phyloP scores from a whole-genome alignment of 148 eudicot genomes.

The Persicaria tinctoria region DNA sequence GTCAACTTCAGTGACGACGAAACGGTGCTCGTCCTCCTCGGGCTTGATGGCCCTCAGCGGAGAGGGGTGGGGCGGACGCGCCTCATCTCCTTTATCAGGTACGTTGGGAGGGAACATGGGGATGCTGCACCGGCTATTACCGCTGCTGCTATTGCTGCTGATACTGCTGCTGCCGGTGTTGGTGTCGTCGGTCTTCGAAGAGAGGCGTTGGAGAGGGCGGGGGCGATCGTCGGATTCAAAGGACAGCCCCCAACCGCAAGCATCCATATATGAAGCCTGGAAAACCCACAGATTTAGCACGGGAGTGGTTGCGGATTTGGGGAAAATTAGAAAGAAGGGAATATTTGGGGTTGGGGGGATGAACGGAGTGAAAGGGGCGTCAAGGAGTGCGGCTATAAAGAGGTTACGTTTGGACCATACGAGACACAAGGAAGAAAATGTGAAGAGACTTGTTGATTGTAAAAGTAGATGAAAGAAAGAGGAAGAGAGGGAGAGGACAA shows the following conservation, averaged over 20 bases:
- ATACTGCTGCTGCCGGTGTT: background rate
- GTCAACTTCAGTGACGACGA: constrained; percentile 2
- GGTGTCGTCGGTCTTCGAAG: background rate
- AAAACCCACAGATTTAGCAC: background rate
- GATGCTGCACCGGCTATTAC: background rate
- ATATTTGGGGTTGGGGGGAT: background rate
- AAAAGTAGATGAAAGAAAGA: background rate
- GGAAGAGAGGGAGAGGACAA: background rate
- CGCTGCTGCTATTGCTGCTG: too few relatives aligned
- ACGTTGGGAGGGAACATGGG: background rate
- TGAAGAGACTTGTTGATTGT: background rate
- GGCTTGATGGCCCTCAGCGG: background rate
- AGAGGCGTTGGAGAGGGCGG: background rate
- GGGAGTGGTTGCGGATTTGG: background rate
- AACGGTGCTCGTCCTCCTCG: background rate
- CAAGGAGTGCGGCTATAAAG: constrained; percentile 37
- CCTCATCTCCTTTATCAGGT: background rate
- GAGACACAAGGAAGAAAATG: background rate
- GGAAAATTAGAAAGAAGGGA: background rate
- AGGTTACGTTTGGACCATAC: constrained; percentile 9
- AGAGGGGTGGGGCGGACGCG: background rate
- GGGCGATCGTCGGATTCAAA: background rate
- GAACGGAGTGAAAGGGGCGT: constrained; percentile 29
- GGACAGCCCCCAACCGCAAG: background rate
- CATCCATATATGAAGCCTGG: too few relatives aligned